phyloP scores from a whole-genome alignment of 2,329 filamentous ascomycete species.

The Pezicula carpinea region DNA sequence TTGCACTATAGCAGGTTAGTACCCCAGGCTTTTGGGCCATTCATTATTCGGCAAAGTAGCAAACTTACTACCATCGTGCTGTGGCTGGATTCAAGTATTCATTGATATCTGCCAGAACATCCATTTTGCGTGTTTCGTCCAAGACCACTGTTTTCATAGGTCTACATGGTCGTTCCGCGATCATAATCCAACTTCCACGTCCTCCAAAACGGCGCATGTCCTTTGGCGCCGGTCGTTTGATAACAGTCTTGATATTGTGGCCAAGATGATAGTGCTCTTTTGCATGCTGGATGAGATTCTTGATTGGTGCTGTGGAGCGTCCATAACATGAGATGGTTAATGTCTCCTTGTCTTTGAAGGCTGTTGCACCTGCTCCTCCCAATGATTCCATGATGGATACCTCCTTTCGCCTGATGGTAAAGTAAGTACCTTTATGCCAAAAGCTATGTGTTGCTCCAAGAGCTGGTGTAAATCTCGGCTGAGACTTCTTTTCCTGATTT shows the following conservation, averaged over 20 bases:
- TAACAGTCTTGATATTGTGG: conserved; percentile 51
- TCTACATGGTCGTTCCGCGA: conserved; percentile 59
- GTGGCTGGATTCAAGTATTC: conserved; percentile 71
- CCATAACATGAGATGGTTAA: conserved; percentile 52
- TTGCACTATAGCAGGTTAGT: too few relatives aligned
- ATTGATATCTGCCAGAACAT: conserved; percentile 67
- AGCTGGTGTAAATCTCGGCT: conserved; percentile 49
- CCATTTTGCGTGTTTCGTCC: conserved; percentile 60
- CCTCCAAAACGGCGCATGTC: conserved; percentile 41
- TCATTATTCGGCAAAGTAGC: too few relatives aligned
- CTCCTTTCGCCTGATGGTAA: conserved; percentile 33
- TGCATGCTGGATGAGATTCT: conserved; percentile 47
- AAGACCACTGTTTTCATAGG: conserved; percentile 74
- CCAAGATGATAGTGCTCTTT: conserved; percentile 48
- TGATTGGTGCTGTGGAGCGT: conserved; percentile 46
- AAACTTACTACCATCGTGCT: conserved; percentile 57
- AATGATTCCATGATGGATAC: conserved; percentile 18
- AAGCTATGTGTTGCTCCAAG: conserved; percentile 45
- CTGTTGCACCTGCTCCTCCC: conserved; percentile 14
- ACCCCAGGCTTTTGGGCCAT: too few relatives aligned
- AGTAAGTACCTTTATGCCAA: conserved; percentile 49
- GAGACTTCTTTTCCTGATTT: conserved; percentile 48
- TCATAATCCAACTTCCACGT: conserved; percentile 47
- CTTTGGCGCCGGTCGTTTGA: conserved; percentile 48
- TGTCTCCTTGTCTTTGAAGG: conserved; percentile 47